These are phyloP conservation scores for Rhodosporidiobolus sp. DNA, from an alignment of 768 basidiomycete species.

Conservation along the genomic window DNA sequence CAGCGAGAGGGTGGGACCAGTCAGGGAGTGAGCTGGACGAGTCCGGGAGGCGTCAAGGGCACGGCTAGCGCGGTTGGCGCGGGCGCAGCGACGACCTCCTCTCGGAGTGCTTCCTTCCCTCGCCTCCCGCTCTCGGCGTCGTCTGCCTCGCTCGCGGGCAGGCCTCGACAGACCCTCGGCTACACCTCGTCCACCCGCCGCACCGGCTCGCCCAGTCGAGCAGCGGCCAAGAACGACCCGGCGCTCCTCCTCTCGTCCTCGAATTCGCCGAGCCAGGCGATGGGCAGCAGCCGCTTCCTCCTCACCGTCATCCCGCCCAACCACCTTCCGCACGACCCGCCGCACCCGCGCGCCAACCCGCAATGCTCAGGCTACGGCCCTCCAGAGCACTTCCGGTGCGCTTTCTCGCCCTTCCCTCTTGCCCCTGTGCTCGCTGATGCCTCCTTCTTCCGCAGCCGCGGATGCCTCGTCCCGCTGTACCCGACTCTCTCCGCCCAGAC, in stretches of 20 bases:
- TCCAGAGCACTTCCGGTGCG: constrained; percentile 41
- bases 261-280: not conserved
- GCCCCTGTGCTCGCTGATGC: not conserved
- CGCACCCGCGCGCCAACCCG: constrained; percentile 49
- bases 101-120: not conserved
- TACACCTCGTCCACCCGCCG: not conserved
- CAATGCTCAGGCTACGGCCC: constrained; percentile 52
- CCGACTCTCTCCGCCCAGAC: constrained; percentile 78
- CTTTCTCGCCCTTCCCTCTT: constrained; percentile 48
- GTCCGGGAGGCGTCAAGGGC: too few species aligned
- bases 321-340: constrained; percentile 61
- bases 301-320: constrained; percentile 79
- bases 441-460: constrained; percentile 56
- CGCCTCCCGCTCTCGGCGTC: constrained; percentile 8
- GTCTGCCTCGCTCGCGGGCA: constrained; percentile 1
- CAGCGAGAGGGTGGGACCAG: not conserved
- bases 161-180: constrained; percentile 6
- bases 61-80: too few species aligned
- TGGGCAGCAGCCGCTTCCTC: constrained; percentile 56
- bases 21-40: not conserved
- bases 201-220: constrained; percentile 7
- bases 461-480: constrained; percentile 80
- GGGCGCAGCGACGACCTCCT: not conserved
- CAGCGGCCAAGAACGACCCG: not conserved
- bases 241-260: not conserved